A percentile compares a stretch with the other conserved stretches of the same genome.
Conservation (phyloP, 768 basidiomycete genomes). For the Kwoniella sp. region DNA sequence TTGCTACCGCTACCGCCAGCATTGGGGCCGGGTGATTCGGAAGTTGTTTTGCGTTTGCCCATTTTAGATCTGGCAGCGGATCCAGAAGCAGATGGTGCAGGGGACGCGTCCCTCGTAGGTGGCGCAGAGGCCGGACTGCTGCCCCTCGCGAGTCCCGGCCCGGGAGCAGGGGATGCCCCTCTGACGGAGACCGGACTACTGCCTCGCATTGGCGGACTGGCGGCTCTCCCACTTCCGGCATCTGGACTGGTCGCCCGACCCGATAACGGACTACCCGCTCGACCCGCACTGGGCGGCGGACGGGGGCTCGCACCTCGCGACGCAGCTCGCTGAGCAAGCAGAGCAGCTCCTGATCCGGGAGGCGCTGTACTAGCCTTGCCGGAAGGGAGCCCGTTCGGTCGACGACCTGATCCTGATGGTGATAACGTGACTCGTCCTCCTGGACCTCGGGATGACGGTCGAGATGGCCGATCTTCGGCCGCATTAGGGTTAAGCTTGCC, state of each 20-base stretch:
- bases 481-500: slow-evolving; percentile 7
- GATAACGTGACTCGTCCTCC: slow-evolving; percentile 30
- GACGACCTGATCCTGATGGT: slow-evolving; percentile 25
- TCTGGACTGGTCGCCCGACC: slow-evolving; percentile 24
- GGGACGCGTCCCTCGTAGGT: slow-evolving; percentile 18
- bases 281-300: slow-evolving; percentile 24
- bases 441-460: slow-evolving; percentile 35
- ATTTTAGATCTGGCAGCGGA: not conserved
- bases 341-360: slow-evolving; percentile 43
- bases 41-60: slow-evolving; percentile 24
- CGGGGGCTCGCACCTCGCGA: slow-evolving; percentile 34
- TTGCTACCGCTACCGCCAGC: not conserved
- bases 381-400: slow-evolving; percentile 23
- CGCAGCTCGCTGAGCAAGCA: slow-evolving; percentile 44
- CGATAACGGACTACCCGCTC: slow-evolving; percentile 31
- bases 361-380: slow-evolving; percentile 44
- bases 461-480: slow-evolving; percentile 19
- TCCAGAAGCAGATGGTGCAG: slow-evolving; percentile 6
- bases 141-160: not conserved
- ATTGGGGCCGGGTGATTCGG: slow-evolving; percentile 23
- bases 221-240: slow-evolving; percentile 10
- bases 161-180: slow-evolving; percentile 12
- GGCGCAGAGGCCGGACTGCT: slow-evolving; percentile 12
- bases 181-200: slow-evolving; percentile 20
- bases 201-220: slow-evolving; percentile 27